A percentile compares a stretch with the other conserved stretches of the same genome.
phyloP scores from a whole-genome alignment of 2,329 filamentous ascomycete species.

The Fusarium odoratissimum region DNA sequence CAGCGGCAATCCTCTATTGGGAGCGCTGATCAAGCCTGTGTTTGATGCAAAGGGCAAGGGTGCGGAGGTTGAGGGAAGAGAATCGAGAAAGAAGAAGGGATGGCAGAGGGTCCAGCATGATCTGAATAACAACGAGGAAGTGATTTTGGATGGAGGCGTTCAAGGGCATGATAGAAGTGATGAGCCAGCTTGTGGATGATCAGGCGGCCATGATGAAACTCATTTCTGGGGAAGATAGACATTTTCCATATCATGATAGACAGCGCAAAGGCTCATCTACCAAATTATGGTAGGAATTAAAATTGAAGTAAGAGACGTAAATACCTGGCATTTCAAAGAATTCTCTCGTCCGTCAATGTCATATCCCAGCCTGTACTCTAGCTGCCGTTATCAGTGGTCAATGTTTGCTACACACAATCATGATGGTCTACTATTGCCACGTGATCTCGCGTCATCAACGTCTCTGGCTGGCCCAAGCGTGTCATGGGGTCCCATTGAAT shows the following conservation, averaged over 20 bases:
- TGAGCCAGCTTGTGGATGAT: slow-evolving; percentile 54
- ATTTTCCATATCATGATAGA: not conserved
- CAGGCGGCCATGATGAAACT: not conserved
- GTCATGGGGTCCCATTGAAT: slow-evolving; percentile 25
- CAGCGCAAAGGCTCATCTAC: not conserved
- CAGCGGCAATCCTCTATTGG: slow-evolving; percentile 75
- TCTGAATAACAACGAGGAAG: slow-evolving; percentile 66
- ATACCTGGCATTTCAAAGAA: not conserved
- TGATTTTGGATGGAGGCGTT: slow-evolving; percentile 69
- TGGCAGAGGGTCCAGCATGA: slow-evolving; percentile 74
- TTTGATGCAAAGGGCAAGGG: slow-evolving; percentile 66
- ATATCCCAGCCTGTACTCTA: not conserved
- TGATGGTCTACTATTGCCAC: slow-evolving; percentile 35
- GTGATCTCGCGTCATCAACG: slow-evolving; percentile 52
- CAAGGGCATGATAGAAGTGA: slow-evolving; percentile 56
- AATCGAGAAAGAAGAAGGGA: slow-evolving; percentile 56
- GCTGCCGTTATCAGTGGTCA: not conserved
- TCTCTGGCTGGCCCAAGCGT: slow-evolving; percentile 37
- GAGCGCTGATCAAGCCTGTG: slow-evolving; percentile 73
- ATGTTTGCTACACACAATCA: not conserved
- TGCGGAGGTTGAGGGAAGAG: slow-evolving; percentile 50
- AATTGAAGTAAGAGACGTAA: not conserved
- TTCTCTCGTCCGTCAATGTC: not conserved
- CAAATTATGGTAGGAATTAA: not conserved
- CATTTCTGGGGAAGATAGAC: not conserved